Evolutionary conservation across 1,284 basidiomycete species (phyloP), one percentile per base, ranked within the genome.

Genomic region (Boletus sp.): DNA sequence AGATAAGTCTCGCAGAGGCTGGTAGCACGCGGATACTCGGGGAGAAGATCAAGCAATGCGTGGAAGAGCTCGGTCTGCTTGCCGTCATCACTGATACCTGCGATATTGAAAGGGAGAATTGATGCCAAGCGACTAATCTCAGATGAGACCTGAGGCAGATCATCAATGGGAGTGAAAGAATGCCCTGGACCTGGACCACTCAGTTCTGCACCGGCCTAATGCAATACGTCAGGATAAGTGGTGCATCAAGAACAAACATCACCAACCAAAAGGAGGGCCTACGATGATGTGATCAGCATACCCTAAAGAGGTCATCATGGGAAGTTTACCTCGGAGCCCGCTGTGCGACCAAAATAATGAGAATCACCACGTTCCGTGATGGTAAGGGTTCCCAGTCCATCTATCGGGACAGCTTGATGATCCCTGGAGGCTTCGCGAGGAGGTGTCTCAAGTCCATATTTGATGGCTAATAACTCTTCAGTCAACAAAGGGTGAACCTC

Each of bases 311-410:
- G 25, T 27, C 20, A 37, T n/a, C 4, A 29, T 26, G 8, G 17
- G n/a, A 43, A 16, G 2, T 20, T 48, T 43, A 65, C 72, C 62
- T 72, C 79, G 27, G 80, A 73, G 25, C 80, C 81, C n/a, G 75
- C 80, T 36, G 82, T 80, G 34, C 78, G 77, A n/a, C 82, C 82
- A 56, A 81, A 83, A 60, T 84, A 84, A 56, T 80, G 81, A n/a
- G 75, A 78, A 58, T 80, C 78, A 6, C 81, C 82, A 37, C 72
- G 68, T 49, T 81, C 78, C 5, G 77, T 78, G 27, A 84, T 74
- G 1, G 80, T 82, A 41, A 84, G 67, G 6, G 82, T 84, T 1
- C 82, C 82, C 40, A 75, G 57, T 17, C 75, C 75, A 60, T 77
- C 67, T 29, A 76, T 66, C 2, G 68, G 64, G 17, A 68, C 55